phyloP scores from a whole-genome alignment of 306 rosid genomes.

The Acacia confusa region DNA sequence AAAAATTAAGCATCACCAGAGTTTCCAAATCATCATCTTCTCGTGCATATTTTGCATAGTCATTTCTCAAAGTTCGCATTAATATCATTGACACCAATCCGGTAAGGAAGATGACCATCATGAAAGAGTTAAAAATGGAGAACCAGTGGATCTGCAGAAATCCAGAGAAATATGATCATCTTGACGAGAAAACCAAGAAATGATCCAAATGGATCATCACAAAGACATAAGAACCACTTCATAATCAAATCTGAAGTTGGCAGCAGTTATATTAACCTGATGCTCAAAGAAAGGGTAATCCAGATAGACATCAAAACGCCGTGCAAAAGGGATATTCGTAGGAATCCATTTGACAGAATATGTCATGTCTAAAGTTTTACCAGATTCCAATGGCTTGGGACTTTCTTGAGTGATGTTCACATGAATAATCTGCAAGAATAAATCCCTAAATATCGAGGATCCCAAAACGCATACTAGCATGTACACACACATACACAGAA shows the following conservation, averaged over 20 bases:
- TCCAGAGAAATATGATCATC: slow-evolving; percentile 29
- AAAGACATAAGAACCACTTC: slow-evolving; percentile 3
- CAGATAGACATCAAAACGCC: slow-evolving; percentile 95
- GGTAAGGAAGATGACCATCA: slow-evolving; percentile 99
- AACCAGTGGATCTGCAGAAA: slow-evolving; percentile 94
- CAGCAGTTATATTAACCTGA: slow-evolving; percentile 54
- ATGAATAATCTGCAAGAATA: slow-evolving; percentile 75
- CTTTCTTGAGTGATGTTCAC: slow-evolving; percentile 85
- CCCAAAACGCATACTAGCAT: slow-evolving; percentile 12
- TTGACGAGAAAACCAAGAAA: slow-evolving; percentile 20
- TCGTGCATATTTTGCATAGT: slow-evolving; percentile 97
- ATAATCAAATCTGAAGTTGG: not conserved
- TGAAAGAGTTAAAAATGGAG: slow-evolving; percentile 97
- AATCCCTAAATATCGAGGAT: slow-evolving; percentile 25
- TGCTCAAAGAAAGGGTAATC: slow-evolving; percentile 98
- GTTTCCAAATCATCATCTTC: slow-evolving; percentile 98
- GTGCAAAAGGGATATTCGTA: slow-evolving; percentile 79
- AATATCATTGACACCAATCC: slow-evolving; percentile 99
- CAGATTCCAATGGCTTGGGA: slow-evolving; percentile 77
- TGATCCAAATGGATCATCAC: slow-evolving; percentile 25
- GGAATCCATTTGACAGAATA: slow-evolving; percentile 84
- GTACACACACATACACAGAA: slow-evolving; percentile 9
- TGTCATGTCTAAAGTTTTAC: slow-evolving; percentile 72
- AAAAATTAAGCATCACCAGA: slow-evolving; percentile 59
- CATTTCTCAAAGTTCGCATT: slow-evolving; percentile 98